Base-by-base conservation (phyloP, 495 filamentous ascomycete species). In the Staphylotrichum longicolle region DNA sequence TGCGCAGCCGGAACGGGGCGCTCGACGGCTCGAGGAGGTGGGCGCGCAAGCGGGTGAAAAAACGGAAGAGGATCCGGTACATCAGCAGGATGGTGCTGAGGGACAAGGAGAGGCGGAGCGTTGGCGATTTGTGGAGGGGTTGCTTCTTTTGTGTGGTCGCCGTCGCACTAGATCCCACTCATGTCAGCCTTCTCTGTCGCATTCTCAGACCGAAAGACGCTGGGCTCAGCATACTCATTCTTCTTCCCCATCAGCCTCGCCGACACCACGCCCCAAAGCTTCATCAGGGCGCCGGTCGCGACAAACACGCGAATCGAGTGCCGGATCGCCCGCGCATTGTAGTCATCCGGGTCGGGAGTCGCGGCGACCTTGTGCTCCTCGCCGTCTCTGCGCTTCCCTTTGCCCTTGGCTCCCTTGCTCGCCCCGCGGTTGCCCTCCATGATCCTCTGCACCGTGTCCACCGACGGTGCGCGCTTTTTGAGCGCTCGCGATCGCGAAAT, bases 1-100 rank as follows among this genome's bases (percentile, higher is more conserved):
- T 96, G 33, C 93, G 86, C 50, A 80, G 80, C 1, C 92, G 85
- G 71, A 98, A 97, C 0, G 88, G 85, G 11, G 75, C 72, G 1
- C 91, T 91, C 57, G 88, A 80, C 10, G 88, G 83, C 6, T 88
- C 83, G 56, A 93, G 85, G 33, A 98, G 79, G 57, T 90, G 89
- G 3, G 81, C 80, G 41, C 94, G 88, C 40, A 98, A 78, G 41
- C 89, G 85, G 35, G 83, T 82, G 63, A 98, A 88, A 76, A 98
- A 98, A 59, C 92, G 90, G 75, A 91, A 90, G 10, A 98, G 84
- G 37, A 96, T 79, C 45, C 94, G 85, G 66, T 98, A 93, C 63
- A 96, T 79, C 42, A 98, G 81, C 37, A 98, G 81, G 51, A 97
- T 86, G 10, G 88, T 84, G 50, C 91, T 91, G 37, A 96, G 78